Base-by-base conservation (phyloP, 2,329 filamentous ascomycete genomes). In the Pseudohalonectria lignicola region DNA sequence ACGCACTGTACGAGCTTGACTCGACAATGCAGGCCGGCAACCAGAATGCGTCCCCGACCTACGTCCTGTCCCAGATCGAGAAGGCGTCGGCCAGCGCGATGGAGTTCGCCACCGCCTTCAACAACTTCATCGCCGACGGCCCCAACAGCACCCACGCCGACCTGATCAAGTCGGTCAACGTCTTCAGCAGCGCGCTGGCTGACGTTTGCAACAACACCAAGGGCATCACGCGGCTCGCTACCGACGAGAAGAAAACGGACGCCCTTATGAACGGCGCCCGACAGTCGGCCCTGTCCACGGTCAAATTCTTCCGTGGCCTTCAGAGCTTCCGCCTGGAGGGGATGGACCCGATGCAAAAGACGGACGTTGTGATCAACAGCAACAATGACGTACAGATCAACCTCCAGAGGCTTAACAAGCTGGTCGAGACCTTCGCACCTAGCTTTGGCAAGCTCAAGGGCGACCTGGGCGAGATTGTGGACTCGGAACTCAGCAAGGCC, bases 21-120 rank as follows among this genome's bases (percentile, higher is more conserved):
- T 96, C 92, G 16, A 84, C 84, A 16, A 96, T 96, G 87, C 90
- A 96, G 58, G 92, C 90, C 30, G 92, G 92, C 59, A 98, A 98
- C 64, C 92, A 96, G 63, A 98, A 93, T 53, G 92, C 92, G 1
- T 94, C 88, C 30, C 87, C 92, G 12, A 77, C 90, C 2, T 96
- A 93, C 55, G 88, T 98, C 11, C 70, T 98, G 36, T 96, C 90
- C 2, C 90, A 96, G 58, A 88, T 96, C 41, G 92, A 98, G 57
- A 98, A 96, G 66, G 88, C 92, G 1, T 92, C 88, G 7, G 79
- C 87, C 9, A 94, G 80, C 47, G 86, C 92, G 11, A 96, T 93
- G 60, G 92, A 98, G 56, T 98, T 98, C 60, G 92, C 90, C 2
- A 96, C 90, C 0, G 82, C 92, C 0, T 98, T 96, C 71, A 98